Percentiles rank a stretch among this genome's conserved stretches.
These are phyloP conservation scores for Boletus subparvulus DNA, from an alignment of 768 basidiomycete species.

Conservation along the genomic window DNA sequence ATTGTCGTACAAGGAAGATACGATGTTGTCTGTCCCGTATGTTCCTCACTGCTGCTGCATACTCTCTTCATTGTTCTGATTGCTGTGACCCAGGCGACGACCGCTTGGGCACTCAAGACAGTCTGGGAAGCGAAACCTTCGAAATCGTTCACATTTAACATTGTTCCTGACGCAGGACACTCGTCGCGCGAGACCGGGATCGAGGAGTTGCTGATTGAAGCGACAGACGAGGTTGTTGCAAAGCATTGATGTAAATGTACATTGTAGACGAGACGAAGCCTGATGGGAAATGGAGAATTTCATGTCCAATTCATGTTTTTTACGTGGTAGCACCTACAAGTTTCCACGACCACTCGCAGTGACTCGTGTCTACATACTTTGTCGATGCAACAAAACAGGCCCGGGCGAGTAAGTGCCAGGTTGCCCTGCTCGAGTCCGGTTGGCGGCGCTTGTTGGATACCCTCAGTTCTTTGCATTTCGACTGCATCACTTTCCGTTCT, in stretches of 20 bases:
- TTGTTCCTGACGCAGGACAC: constrained; percentile 87
- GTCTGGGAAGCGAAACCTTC: constrained; percentile 72
- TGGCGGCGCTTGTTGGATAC: neutral
- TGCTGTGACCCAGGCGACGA: constrained; percentile 56
- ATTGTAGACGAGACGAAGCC: neutral
- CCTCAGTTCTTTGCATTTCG: constrained; percentile 1
- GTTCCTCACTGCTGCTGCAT: constrained; percentile 19
- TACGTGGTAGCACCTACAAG: neutral
- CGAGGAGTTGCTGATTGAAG: constrained; percentile 69
- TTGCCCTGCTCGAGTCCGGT: neutral
- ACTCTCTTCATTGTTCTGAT: neutral
- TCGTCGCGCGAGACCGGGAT: constrained; percentile 75
- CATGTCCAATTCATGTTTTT: neutral
- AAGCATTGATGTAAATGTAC: constrained; percentile 16
- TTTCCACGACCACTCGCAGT: neutral
- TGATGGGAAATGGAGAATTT: neutral
- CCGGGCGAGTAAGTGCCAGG: neutral
- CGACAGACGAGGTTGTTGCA: constrained; percentile 28
- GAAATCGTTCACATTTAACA: constrained; percentile 42
- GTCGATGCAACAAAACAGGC: neutral
- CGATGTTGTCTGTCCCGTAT: constrained; percentile 84
- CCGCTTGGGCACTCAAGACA: constrained; percentile 80
- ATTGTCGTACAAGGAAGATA: constrained; percentile 85
- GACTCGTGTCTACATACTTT: neutral
- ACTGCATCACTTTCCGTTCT: constrained; percentile 6